Percentiles rank a stretch among this genome's conserved stretches.
Evolutionary conservation across 495 filamentous ascomycete species (phyloP).

Genomic region (Saxophila tyrrhenica): DNA sequence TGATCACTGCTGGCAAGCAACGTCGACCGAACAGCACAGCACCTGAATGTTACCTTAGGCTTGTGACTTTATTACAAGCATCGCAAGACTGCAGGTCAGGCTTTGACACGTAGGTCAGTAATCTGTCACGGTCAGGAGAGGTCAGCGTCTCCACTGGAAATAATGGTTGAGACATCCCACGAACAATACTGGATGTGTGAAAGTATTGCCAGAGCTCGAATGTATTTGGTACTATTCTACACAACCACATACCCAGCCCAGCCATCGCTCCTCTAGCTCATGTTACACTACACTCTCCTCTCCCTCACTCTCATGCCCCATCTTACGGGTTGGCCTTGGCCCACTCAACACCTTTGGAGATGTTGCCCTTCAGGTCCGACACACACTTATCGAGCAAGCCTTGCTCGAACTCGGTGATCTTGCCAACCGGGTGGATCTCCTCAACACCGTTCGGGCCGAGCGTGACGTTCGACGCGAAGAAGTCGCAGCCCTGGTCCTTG

Average conservation of each 20-base stretch:
- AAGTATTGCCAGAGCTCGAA: no score
- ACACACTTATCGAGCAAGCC: conserved; percentile 76
- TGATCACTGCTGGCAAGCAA: no score
- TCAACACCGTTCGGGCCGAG: conserved; percentile 92
- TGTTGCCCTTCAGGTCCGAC: conserved; percentile 81
- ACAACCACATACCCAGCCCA: no score
- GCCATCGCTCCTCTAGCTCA: not conserved
- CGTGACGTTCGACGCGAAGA: conserved; percentile 90
- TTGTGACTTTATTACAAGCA: no score
- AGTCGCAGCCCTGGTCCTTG: conserved; percentile 93
- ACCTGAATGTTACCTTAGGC: no score
- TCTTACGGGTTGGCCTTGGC: conserved; percentile 56
- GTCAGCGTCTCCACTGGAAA: no score
- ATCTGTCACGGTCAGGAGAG: no score
- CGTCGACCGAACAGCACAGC: no score
- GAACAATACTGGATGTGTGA: no score
- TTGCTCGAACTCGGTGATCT: conserved; percentile 74
- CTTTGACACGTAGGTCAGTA: no score
- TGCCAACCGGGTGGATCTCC: conserved; percentile 77
- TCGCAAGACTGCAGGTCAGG: no score
- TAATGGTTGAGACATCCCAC: no score
- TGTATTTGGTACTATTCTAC: not conserved
- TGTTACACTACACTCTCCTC: not conserved
- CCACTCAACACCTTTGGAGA: conserved; percentile 63
- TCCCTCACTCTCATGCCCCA: not conserved